phyloP scores from a whole-genome alignment of 78 protist species.

The Andalucia godoyi region DNA sequence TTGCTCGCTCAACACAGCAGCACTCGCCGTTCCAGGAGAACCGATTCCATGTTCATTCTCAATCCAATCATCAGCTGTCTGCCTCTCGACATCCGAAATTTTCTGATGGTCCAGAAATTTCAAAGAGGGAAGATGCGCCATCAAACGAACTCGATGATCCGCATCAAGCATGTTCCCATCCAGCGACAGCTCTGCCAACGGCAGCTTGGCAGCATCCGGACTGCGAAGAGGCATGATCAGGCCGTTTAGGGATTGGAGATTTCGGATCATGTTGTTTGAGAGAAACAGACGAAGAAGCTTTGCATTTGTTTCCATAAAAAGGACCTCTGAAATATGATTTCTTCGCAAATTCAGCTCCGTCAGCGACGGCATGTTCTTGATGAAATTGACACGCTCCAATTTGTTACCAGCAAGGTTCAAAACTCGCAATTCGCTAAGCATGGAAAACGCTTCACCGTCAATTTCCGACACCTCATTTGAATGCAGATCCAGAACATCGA shows the following conservation, averaged over 20 bases:
- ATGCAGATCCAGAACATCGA: conserved; percentile 61
- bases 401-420: conserved; percentile 44
- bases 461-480: conserved; percentile 10
- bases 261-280: conserved; percentile 5
- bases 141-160: too few species aligned
- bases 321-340: not conserved
- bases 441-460: not conserved
- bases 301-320: not conserved
- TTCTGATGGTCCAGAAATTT: too few species aligned
- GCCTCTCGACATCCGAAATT: too few species aligned
- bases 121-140: too few species aligned
- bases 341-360: conserved; percentile 47
- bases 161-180: too few species aligned
- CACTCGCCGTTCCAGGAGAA: too few species aligned
- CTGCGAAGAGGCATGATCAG: not conserved
- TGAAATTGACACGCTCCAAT: not conserved
- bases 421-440: conserved; percentile 25
- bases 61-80: too few species aligned
- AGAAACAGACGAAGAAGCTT: conserved; percentile 23
- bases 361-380: conserved; percentile 8
- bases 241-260: not conserved
- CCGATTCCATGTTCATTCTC: too few species aligned
- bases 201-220: too few species aligned
- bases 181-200: conserved; percentile 9
- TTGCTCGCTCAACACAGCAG: too few species aligned